Percentiles rank a stretch among this genome's conserved stretches.
These are phyloP conservation scores for Larix sibirica DNA, from an alignment of 83 land plant species.

Conservation along the genomic window DNA sequence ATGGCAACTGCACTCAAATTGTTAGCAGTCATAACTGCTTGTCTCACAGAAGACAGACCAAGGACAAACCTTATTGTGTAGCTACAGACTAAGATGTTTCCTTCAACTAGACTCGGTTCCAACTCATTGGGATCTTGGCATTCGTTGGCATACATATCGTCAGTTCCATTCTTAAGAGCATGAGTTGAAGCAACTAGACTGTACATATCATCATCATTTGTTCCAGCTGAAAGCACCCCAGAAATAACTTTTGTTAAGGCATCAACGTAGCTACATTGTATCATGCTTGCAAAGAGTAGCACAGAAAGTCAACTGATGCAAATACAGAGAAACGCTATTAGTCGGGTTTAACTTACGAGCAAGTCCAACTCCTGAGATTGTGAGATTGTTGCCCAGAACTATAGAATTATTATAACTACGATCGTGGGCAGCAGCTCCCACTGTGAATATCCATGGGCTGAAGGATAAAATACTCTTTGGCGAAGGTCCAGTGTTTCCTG, in stretches of 20 bases:
- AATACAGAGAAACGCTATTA: neutral
- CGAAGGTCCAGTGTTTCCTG: slow-evolving; percentile 83
- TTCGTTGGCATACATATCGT: slow-evolving; percentile 67
- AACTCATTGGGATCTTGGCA: slow-evolving; percentile 85
- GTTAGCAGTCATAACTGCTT: slow-evolving; percentile 72
- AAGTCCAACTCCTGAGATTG: slow-evolving; percentile 75
- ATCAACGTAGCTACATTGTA: neutral
- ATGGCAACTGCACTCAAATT: slow-evolving; percentile 87
- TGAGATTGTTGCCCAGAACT: slow-evolving; percentile 61
- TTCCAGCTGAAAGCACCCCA: slow-evolving; percentile 52
- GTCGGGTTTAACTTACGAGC: slow-evolving; percentile 66
- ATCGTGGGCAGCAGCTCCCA: slow-evolving; percentile 77
- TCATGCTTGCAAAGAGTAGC: neutral
- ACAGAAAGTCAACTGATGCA: neutral
- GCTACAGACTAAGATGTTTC: slow-evolving; percentile 83
- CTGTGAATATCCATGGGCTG: slow-evolving; percentile 94
- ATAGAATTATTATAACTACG: slow-evolving; percentile 69
- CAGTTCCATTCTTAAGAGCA: slow-evolving; percentile 61
- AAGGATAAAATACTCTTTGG: slow-evolving; percentile 79
- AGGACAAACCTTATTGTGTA: slow-evolving; percentile 85
- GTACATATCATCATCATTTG: slow-evolving; percentile 38
- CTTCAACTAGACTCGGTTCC: slow-evolving; percentile 48
- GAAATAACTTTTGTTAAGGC: neutral
- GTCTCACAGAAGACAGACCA: slow-evolving; percentile 80
- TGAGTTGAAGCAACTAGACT: slow-evolving; percentile 55